Evolutionary conservation across 768 basidiomycete genomes (phyloP).

Genomic region (Pilatotrama ljubarskyi): DNA sequence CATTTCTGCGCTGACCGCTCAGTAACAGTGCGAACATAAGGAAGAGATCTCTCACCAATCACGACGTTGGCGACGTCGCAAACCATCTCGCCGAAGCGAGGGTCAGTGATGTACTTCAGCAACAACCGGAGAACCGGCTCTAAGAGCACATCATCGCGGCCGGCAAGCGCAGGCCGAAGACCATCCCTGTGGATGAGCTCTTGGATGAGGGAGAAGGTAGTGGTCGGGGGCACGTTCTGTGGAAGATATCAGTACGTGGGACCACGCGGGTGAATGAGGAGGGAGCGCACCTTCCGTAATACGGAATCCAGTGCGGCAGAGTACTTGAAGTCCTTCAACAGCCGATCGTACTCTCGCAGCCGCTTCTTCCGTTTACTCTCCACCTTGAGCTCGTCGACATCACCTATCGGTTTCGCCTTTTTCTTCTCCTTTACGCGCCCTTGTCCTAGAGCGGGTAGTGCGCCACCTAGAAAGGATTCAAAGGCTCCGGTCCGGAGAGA

Average conservation of each 20-base stretch:
- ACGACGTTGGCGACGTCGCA: constrained; percentile 79
- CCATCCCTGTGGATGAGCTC: constrained; percentile 93
- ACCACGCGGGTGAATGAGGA: background rate
- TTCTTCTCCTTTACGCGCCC: constrained; percentile 51
- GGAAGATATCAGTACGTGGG: background rate
- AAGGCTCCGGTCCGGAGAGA: constrained; percentile 56
- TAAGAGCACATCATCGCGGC: constrained; percentile 90
- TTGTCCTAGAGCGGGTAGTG: constrained; percentile 56
- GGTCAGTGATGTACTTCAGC: constrained; percentile 82
- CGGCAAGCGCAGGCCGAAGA: constrained; percentile 78
- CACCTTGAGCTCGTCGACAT: constrained; percentile 75
- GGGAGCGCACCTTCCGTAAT: constrained; percentile 66
- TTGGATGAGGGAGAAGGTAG: constrained; percentile 87
- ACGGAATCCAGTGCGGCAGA: constrained; percentile 93
- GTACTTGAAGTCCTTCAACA: constrained; percentile 92
- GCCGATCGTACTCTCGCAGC: constrained; percentile 84
- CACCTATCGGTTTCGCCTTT: constrained; percentile 52
- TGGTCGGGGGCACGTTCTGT: constrained; percentile 81
- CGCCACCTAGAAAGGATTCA: constrained; percentile 64
- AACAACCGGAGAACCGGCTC: constrained; percentile 90
- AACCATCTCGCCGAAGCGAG: constrained; percentile 89
- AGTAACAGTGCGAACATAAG: background rate
- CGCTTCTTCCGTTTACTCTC: constrained; percentile 69
- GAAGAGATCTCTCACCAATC: constrained; percentile 59
- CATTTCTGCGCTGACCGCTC: constrained; percentile 61